Evolutionary conservation across 2,329 filamentous ascomycete genomes (phyloP).

Genomic region (Cordyceps pruinosa): DNA sequence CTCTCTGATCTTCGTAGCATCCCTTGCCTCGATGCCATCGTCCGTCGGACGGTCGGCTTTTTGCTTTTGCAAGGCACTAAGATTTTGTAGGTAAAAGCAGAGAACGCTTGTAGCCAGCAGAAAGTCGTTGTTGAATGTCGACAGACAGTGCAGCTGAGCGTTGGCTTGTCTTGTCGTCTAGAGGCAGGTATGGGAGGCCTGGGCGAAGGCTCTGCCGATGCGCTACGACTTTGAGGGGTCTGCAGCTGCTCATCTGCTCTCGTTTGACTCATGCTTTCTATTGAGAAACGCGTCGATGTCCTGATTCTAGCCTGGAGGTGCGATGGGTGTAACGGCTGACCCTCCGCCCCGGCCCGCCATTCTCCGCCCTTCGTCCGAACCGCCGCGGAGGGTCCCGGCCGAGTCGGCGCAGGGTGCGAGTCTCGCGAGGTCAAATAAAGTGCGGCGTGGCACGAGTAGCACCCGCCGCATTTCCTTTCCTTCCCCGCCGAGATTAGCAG

Average conservation of each 20-base stretch:
- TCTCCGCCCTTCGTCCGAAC: background rate
- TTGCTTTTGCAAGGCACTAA: background rate
- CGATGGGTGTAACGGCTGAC: background rate
- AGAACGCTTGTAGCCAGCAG: background rate
- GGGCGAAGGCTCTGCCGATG: background rate
- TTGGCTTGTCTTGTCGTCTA: slow-evolving; percentile 26
- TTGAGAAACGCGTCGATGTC: background rate
- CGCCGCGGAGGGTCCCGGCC: slow-evolving; percentile 15
- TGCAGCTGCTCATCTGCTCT: background rate
- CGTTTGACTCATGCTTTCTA: background rate
- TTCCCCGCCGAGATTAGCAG: too few species aligned
- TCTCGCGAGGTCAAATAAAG: too few species aligned
- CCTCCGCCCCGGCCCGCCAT: too few species aligned
- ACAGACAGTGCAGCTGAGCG: slow-evolving; percentile 29
- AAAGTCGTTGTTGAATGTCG: background rate
- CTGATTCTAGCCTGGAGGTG: background rate
- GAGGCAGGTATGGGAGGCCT: background rate
- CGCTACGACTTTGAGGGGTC: too few species aligned
- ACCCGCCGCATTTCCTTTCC: too few species aligned
- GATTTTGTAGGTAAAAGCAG: background rate
- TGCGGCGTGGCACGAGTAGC: too few species aligned
- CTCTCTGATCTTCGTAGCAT: background rate
- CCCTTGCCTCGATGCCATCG: background rate
- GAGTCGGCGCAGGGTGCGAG: too few species aligned
- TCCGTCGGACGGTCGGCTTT: background rate